Evolutionary conservation across 768 basidiomycete genomes (phyloP).

Genomic region (Termitomyces sp.): DNA sequence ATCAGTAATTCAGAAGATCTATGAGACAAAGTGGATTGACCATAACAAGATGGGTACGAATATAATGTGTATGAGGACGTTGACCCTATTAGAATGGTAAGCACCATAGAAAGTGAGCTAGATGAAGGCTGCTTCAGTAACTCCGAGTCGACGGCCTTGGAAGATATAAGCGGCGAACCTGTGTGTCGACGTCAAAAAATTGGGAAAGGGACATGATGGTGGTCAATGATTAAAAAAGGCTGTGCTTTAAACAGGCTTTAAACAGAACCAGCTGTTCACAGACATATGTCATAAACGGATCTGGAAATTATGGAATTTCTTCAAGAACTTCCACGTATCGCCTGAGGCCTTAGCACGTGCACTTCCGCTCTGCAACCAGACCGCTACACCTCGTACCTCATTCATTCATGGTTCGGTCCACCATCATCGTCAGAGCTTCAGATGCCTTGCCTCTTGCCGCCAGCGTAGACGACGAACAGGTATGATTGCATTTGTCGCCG

Average conservation of each 20-base stretch:
- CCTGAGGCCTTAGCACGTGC: slow-evolving; percentile 13
- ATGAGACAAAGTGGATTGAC: slow-evolving; percentile 31
- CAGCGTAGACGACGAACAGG: slow-evolving; percentile 96
- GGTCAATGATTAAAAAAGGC: slow-evolving; percentile 13
- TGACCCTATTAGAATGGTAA: slow-evolving; percentile 81
- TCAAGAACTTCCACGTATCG: slow-evolving; percentile 6
- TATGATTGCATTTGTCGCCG: slow-evolving; percentile 26
- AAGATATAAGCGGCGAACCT: slow-evolving; percentile 35
- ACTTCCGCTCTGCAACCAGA: neutral
- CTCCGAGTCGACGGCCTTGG: neutral
- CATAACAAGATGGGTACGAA: slow-evolving; percentile 84
- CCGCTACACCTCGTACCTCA: neutral
- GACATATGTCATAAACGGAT: slow-evolving; percentile 18
- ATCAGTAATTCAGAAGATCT: slow-evolving; percentile 3
- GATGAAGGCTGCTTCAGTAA: slow-evolving; percentile 8
- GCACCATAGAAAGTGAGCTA: slow-evolving; percentile 92
- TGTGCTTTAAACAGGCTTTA: slow-evolving; percentile 4
- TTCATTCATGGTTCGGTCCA: slow-evolving; percentile 73
- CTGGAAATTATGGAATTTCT: slow-evolving; percentile 9
- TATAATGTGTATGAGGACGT: slow-evolving; percentile 80
- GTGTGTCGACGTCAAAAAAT: slow-evolving; percentile 65
- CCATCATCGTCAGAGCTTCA: slow-evolving; percentile 77
- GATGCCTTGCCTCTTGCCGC: slow-evolving; percentile 91
- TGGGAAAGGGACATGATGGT: slow-evolving; percentile 30
- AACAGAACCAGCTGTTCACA: slow-evolving; percentile 5